Evolutionary conservation across 2,329 filamentous ascomycete species (phyloP), one percentile per base, ranked within the genome.

Genomic region (Pseudofabraea citricarpa): DNA sequence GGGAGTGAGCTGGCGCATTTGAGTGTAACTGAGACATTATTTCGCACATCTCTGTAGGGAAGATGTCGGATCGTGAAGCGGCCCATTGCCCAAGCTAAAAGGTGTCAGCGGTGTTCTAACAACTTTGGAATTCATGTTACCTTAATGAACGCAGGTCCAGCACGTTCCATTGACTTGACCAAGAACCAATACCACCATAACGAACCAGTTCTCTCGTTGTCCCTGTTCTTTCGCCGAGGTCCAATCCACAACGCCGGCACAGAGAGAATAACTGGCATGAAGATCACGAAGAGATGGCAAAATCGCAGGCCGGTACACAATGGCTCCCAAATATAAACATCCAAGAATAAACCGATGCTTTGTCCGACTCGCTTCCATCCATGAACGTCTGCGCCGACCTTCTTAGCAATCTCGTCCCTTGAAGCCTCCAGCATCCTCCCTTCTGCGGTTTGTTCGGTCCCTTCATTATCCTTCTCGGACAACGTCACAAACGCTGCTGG

Each of bases 101-200:
- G 9, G 10, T 27, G 51, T 56, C 52, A 57, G 55, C 40, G 52
- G n/a, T 21, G 39, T 38, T 38, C 15, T 26, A 16, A 40, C 6
- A 36, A 20, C 3, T 16, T 16, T 41, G 21, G 37, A 15, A 23
- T 24, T n/a, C 23, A 31, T 44, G 61, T 40, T 66, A 88, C 86
- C 77, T 98, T 98, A 69, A 98, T 98, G 60, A 98, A 98, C 0
- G 93, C 90, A 35, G 93, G 90, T 0, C 93, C 93, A 15, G 91
- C 89, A 60, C 83, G 76, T 66, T 98, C 91, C 93, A 98, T 97
- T 21, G 85, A 77, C 45, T 73, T 77, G 8, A 97, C 90, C 29
- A 98, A 67, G 58, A 95, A 93, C 3, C 73, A 72, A 68, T 96
- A 98, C 93, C 93, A 98, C 89, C 87, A 95, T 3, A 97, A 59